Conservation (phyloP, 2,329 filamentous ascomycete genomes). For the Juglanconis juglandina region DNA sequence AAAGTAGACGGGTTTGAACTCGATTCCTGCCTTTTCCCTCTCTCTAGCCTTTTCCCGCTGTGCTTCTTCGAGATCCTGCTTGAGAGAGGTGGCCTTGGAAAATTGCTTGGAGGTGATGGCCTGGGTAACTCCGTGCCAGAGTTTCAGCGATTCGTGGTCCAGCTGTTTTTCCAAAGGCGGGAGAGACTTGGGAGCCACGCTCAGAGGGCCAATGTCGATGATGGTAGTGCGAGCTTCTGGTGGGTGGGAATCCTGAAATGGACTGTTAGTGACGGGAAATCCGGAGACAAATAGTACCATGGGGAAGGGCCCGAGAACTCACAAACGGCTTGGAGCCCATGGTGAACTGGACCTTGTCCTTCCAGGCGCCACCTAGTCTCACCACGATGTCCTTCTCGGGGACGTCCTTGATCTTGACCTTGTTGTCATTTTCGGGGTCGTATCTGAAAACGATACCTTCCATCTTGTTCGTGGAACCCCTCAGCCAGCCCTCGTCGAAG, state of each 20-base stretch:
- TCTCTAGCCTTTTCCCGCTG: conserved; percentile 83
- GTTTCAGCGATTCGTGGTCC: conserved; percentile 80
- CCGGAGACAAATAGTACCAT: neutral
- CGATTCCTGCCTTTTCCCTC: conserved; percentile 64
- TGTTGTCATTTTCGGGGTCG: conserved; percentile 80
- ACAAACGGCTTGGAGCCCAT: conserved; percentile 60
- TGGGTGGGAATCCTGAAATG: conserved; percentile 41
- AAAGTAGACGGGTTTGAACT: conserved; percentile 90
- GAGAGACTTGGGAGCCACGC: conserved; percentile 72
- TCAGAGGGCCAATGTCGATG: conserved; percentile 82
- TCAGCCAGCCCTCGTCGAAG: conserved; percentile 90
- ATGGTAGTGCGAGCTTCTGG: conserved; percentile 67
- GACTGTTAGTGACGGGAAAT: conserved; percentile 9
- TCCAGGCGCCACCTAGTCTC: conserved; percentile 82
- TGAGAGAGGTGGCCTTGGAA: conserved; percentile 76
- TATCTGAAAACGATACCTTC: conserved; percentile 89
- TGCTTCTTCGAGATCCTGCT: conserved; percentile 86
- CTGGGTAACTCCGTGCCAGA: conserved; percentile 85
- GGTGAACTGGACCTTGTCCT: conserved; percentile 63
- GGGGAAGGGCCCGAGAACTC: conserved; percentile 33
- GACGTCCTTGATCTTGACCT: conserved; percentile 78
- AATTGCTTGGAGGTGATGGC: conserved; percentile 83
- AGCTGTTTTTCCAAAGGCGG: conserved; percentile 77
- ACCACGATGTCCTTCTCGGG: conserved; percentile 79
- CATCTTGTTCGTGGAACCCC: conserved; percentile 85